These are phyloP conservation scores for Phytophthora aleatoria DNA, from an alignment of 352 stramenopile genomes.

Conservation along the genomic window DNA sequence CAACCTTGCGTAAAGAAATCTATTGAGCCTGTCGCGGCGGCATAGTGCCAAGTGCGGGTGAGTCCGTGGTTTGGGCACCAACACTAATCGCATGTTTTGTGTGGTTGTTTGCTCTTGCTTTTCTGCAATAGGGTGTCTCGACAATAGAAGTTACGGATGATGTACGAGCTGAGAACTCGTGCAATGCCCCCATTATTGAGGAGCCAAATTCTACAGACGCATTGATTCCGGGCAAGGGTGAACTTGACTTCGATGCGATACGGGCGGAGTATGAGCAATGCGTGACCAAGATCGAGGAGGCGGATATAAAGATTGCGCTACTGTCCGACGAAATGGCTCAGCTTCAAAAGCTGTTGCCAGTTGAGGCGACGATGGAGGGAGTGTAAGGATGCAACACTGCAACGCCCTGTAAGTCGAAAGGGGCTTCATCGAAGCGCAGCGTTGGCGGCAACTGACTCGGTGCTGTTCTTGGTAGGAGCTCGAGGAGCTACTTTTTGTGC, in stretches of 20 bases:
- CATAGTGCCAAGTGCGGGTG: conserved; percentile 33
- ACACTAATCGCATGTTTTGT: conserved; percentile 43
- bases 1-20: conserved; percentile 44
- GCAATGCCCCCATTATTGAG: conserved; percentile 2
- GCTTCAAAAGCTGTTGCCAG: conserved; percentile 30
- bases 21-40: conserved; percentile 34
- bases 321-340: conserved; percentile 37
- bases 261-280: conserved; percentile 37
- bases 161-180: not conserved
- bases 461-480: conserved; percentile 21
- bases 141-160: conserved; percentile 2
- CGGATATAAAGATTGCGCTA: conserved; percentile 29
- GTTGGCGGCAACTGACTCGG: conserved; percentile 19
- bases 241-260: conserved; percentile 34
- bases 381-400: conserved; percentile 9
- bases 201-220: not conserved
- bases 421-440: conserved; percentile 1
- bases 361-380: conserved; percentile 11
- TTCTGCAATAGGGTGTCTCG: conserved; percentile 26
- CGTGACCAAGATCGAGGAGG: conserved; percentile 33
- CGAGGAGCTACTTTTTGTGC: conserved; percentile 15
- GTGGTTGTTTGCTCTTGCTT: conserved; percentile 25
- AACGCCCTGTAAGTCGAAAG: conserved; percentile 21
- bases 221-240: conserved; percentile 2
- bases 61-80: conserved; percentile 24